phyloP scores from a whole-genome alignment of 2,329 filamentous ascomycete genomes.

The Claviceps quebecensis region DNA sequence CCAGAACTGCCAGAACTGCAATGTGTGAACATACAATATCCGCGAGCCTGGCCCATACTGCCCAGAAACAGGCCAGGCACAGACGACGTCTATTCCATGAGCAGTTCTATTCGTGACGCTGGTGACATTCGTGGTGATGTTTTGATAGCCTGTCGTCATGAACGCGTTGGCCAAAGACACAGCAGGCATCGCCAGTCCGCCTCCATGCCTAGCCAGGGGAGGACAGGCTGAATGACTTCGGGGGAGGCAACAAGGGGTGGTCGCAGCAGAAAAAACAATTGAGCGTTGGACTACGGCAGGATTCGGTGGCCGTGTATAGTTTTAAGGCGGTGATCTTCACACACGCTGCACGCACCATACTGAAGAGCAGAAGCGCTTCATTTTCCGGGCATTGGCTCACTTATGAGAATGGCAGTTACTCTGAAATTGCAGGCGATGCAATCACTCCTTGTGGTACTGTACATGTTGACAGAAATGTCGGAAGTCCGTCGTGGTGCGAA shows the following conservation, averaged over 20 bases:
- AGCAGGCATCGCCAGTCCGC: conserved; percentile 3
- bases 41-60: conserved; percentile 43
- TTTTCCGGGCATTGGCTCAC: not conserved
- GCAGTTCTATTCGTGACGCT: not conserved
- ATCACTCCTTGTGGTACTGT: not conserved
- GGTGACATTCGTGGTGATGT: not conserved
- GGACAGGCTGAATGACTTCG: not conserved
- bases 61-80: conserved; percentile 41
- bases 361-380: not conserved
- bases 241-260: not conserved
- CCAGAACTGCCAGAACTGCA: no score
- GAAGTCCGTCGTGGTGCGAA: not conserved
- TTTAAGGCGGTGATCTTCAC: not conserved
- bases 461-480: not conserved
- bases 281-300: not conserved
- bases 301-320: not conserved
- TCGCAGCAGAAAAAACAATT: not conserved
- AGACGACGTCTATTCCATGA: conserved; percentile 29
- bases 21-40: conserved; percentile 26
- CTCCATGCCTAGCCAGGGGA: not conserved
- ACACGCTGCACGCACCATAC: not conserved
- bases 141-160: not conserved
- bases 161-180: not conserved
- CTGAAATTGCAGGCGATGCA: not conserved
- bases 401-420: not conserved